Evolutionary conservation across 352 stramenopile species (phyloP).

Genomic region (Pythium chondricola): DNA sequence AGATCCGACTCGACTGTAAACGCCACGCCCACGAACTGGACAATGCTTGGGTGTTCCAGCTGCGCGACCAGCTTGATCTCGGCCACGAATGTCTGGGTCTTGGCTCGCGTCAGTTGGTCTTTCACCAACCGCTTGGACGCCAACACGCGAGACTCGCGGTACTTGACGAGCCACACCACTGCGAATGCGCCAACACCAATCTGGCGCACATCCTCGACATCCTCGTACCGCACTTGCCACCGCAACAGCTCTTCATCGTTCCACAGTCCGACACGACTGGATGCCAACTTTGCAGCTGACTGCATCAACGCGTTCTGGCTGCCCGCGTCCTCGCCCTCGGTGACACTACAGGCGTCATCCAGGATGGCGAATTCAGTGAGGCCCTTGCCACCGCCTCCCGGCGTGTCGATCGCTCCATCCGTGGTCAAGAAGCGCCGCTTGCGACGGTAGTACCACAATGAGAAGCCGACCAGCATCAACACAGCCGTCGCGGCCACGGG

Average conservation of each 20-base stretch:
- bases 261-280: slow-evolving; percentile 27
- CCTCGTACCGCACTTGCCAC: slow-evolving; percentile 35
- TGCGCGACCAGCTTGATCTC: slow-evolving; percentile 70
- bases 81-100: slow-evolving; percentile 40
- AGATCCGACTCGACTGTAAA: slow-evolving; percentile 56
- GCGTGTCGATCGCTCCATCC: too few relatives aligned
- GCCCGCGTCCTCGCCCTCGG: slow-evolving; percentile 1
- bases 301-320: not conserved
- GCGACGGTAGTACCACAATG: too few relatives aligned
- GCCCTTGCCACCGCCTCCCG: too few relatives aligned
- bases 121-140: slow-evolving; percentile 47
- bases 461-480: too few relatives aligned
- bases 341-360: not conserved
- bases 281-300: not conserved
- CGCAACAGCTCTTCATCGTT: slow-evolving; percentile 49
- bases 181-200: slow-evolving; percentile 43
- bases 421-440: too few relatives aligned
- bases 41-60: slow-evolving; percentile 58
- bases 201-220: slow-evolving; percentile 39
- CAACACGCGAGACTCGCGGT: slow-evolving; percentile 29
- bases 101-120: slow-evolving; percentile 37
- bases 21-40: slow-evolving; percentile 56
- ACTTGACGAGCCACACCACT: slow-evolving; percentile 46
- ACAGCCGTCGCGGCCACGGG: too few relatives aligned
- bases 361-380: too few relatives aligned